Evolutionary conservation across 495 filamentous ascomycete genomes (phyloP).

Genomic region (Astrocystis sublimbata): DNA sequence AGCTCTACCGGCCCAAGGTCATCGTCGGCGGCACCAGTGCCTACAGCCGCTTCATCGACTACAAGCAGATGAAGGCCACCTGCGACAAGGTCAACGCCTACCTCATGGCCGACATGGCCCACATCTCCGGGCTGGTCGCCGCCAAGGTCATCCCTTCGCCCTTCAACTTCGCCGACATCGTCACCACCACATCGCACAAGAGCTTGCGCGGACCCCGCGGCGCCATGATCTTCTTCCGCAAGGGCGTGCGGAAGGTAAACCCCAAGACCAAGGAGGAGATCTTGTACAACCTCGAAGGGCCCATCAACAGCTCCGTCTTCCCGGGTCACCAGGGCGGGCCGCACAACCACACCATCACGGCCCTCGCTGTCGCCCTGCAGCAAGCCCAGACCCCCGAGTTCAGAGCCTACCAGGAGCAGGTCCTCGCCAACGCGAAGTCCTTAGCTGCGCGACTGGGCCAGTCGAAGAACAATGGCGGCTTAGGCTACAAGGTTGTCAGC

Average conservation of each 20-base stretch:
- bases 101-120: conserved; percentile 94
- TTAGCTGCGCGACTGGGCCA: conserved; percentile 73
- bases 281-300: conserved; percentile 87
- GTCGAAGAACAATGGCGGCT: conserved; percentile 68
- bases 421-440: conserved; percentile 86
- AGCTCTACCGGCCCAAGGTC: conserved; percentile 89
- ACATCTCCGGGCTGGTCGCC: conserved; percentile 92
- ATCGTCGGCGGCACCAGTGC: conserved; percentile 94
- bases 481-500: conserved; percentile 88
- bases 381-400: conserved; percentile 92
- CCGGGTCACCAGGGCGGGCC: conserved; percentile 98
- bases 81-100: conserved; percentile 90
- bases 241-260: conserved; percentile 80
- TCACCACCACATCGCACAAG: conserved; percentile 99
- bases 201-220: conserved; percentile 91
- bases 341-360: conserved; percentile 98
- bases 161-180: conserved; percentile 88
- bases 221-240: conserved; percentile 97
- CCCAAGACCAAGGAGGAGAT: conserved; percentile 80
- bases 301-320: conserved; percentile 96
- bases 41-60: conserved; percentile 94
- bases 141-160: conserved; percentile 86
- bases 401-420: conserved; percentile 81
- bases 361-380: conserved; percentile 87
- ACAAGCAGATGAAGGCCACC: conserved; percentile 81